Evolutionary conservation across 2,329 filamentous ascomycete genomes (phyloP).

Genomic region (Corynespora cassiicola): DNA sequence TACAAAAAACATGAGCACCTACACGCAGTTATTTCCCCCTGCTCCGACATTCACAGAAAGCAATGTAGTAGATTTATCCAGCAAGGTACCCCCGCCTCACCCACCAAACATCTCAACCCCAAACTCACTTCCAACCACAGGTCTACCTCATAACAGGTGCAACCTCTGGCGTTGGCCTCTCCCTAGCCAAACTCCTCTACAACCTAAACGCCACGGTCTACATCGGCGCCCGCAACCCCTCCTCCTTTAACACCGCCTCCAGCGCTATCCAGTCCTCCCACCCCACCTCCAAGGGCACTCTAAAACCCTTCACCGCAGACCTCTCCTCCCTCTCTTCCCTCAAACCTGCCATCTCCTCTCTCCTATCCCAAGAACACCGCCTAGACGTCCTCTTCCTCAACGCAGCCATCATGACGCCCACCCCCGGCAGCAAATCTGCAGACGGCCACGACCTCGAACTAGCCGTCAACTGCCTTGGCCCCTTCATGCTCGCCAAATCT

Average conservation of each 20-base stretch:
- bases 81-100: conserved; percentile 30
- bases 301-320: conserved; percentile 34
- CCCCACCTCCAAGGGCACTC: conserved; percentile 38
- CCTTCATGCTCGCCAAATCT: conserved; percentile 15
- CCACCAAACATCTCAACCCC: no score
- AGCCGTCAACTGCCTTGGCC: conserved; percentile 12
- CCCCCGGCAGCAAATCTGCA: conserved; percentile 21
- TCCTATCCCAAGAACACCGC: conserved; percentile 41
- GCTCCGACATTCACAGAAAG: conserved; percentile 51
- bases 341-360: conserved; percentile 43
- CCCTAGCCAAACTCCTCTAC: conserved; percentile 61
- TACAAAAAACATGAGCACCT: conserved; percentile 10
- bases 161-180: conserved; percentile 54
- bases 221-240: conserved; percentile 54
- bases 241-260: conserved; percentile 53
- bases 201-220: conserved; percentile 60
- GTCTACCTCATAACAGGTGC: conserved; percentile 60
- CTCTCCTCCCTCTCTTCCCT: conserved; percentile 49
- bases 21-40: conserved; percentile 34
- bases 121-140: conserved; percentile 15
- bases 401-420: conserved; percentile 31
- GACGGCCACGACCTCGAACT: conserved; percentile 16
- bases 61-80: conserved; percentile 51
- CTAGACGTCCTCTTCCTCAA: conserved; percentile 49
- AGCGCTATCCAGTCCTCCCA: conserved; percentile 44